Evolutionary conservation across 139 green algal species (phyloP), one percentile per base, ranked within the genome.

Genomic region (Mesostigma viride): DNA sequence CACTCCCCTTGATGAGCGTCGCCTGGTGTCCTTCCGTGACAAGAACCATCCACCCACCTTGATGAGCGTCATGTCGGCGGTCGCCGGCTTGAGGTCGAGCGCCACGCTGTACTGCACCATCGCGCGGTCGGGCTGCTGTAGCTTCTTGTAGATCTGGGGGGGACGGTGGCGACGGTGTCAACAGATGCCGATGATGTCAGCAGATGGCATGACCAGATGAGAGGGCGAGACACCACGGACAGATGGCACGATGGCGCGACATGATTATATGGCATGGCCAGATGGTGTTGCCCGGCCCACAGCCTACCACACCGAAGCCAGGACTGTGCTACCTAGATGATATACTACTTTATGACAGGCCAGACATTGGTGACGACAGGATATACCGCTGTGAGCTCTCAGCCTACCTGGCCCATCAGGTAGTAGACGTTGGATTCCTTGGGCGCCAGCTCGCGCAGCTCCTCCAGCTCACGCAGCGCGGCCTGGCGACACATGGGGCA

Each of bases 401-500:
- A 24, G 14, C 56, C 60, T 60, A 69, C 68, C 60, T 88, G 87
- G 62, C 90, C 92, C 78, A 95, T 91, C 46, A 91, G 83, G 76
- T 96, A 95, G 67, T 83, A 87, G 47, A 96, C 85, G 31, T 68
- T 85, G 6, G 90, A 72, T 79, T 98, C 92, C 0, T 79, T 72
- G 2, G 92, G 90, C 1, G 84, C 89, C 2, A 93, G 58, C 31
- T 87, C 82, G 76, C 83, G 76, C 47, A 95, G 82, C 14, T 64
- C 53, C 53, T 83, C 35, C 51, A 95, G 83, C 67, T 90, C 86
- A 0, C 70, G 36, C 31, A 95, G 73, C 11, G 89, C 89, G 30
- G 88, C 79, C 14, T 14, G 14, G 40, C 17, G 17, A 14, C 40
- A 17, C 40, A 24, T 17, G 14, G 14, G 14, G 40, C 40, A 24